Base-by-base conservation (phyloP, 345 rosid genomes). In the Hibiscus mutabilis region DNA sequence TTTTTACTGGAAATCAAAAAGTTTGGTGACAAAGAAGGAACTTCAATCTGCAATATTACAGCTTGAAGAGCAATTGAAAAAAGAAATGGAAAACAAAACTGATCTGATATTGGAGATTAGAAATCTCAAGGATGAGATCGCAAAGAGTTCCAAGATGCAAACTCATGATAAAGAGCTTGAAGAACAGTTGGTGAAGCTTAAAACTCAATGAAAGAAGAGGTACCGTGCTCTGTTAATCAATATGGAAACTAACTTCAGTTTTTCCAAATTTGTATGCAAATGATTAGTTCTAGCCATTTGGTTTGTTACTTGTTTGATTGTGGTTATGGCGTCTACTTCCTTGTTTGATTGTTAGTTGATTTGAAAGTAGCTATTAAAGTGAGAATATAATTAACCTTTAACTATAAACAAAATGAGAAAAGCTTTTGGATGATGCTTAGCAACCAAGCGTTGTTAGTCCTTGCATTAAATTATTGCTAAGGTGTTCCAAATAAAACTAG, bases 161-260 rank as follows among this genome's bases (percentile, higher is more conserved):
- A 74, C 85, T 69, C 84, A 77, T 70, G 35, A 85, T 15, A 83
- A 81, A 78, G 98, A 94, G 66, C 84, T 90, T 52, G 85, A 89
- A 76, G 86, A 86, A 60, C 78, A n/a, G n/a, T n/a, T n/a, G n/a
- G n/a, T 73, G 49, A 68, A 52, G 9, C 77, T 78, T 8, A 82
- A 86, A 81, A 52, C 80, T 40, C 77, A 60, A 74, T 79, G 59
- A 86, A 86, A 79, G 79, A 87, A 78, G 79, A 85, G 89, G 92
- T 89, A 85, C 72, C n/a, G n/a, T n/a, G n/a, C n/a, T n/a, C n/a
- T n/a, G n/a, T n/a, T n/a, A n/a, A n/a, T n/a, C n/a, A n/a, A n/a
- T n/a, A n/a, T n/a, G n/a, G n/a, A n/a, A n/a, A n/a, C n/a, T n/a
- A n/a, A n/a, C n/a, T n/a, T n/a, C n/a, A n/a, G n/a, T n/a, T n/a